phyloP scores from a whole-genome alignment of 768 basidiomycete genomes.

The Tricholoma hemisulphureum region DNA sequence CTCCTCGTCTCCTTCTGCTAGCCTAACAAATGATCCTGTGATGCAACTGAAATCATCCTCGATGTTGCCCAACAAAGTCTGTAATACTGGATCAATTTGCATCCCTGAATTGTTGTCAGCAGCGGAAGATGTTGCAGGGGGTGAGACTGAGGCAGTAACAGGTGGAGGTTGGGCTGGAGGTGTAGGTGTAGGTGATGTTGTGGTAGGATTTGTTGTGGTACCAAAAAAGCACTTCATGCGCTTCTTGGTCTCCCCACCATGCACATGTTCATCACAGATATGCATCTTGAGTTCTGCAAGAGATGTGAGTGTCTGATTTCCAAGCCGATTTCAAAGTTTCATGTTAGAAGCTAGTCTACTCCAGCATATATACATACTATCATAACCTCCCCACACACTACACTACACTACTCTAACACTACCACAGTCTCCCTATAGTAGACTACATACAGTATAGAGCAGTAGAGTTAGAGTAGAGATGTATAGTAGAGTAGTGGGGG shows the following conservation, averaged over 20 bases:
- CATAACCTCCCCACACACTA: too few relatives aligned
- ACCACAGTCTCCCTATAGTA: too few relatives aligned
- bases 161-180: background rate
- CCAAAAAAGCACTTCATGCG: constrained; percentile 3
- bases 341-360: too few relatives aligned
- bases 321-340: constrained; percentile 24
- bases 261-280: constrained; percentile 22
- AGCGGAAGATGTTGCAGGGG: background rate
- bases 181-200: background rate
- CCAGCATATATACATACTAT: too few relatives aligned
- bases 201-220: background rate
- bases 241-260: background rate
- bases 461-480: too few relatives aligned
- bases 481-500: too few relatives aligned
- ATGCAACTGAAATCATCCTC: background rate
- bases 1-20: background rate
- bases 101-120: background rate
- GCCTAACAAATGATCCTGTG: background rate
- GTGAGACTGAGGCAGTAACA: too few relatives aligned
- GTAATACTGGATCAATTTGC: background rate
- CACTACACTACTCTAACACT: too few relatives aligned
- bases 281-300: constrained; percentile 31
- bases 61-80: background rate
- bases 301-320: constrained; percentile 15
- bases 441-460: too few relatives aligned